Conservation (phyloP, 768 basidiomycete species). For the Tricholoma sp. region DNA sequence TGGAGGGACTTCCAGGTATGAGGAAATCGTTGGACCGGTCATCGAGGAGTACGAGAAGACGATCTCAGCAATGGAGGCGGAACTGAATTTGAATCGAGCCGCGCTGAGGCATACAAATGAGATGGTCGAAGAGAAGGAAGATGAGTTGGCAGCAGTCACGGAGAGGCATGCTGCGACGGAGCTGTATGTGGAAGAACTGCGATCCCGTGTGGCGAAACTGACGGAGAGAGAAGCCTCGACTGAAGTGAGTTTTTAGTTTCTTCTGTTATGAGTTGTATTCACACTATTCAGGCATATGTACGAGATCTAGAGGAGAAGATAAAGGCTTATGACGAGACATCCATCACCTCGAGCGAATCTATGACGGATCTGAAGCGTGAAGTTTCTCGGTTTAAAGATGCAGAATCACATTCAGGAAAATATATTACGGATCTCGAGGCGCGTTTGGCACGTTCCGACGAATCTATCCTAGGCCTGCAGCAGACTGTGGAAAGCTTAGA, state of each 20-base stretch:
- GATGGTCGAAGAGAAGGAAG: conserved; percentile 88
- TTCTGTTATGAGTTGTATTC: not conserved
- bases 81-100: conserved; percentile 80
- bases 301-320: conserved; percentile 92
- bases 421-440: conserved; percentile 87
- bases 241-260: conserved; percentile 52
- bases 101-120: conserved; percentile 90
- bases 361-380: conserved; percentile 83
- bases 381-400: conserved; percentile 69
- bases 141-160: conserved; percentile 59
- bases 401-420: conserved; percentile 62
- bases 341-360: conserved; percentile 69
- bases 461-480: conserved; percentile 65
- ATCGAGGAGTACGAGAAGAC: conserved; percentile 99
- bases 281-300: conserved; percentile 70
- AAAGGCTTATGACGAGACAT: conserved; percentile 77
- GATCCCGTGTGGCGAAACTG: conserved; percentile 73
- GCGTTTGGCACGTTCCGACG: conserved; percentile 73
- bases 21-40: conserved; percentile 94
- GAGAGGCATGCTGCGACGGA: conserved; percentile 76
- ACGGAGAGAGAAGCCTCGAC: conserved; percentile 86
- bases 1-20: conserved; percentile 72
- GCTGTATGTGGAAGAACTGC: conserved; percentile 83
- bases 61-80: conserved; percentile 90
- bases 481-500: conserved; percentile 74